Evolutionary conservation across 305 asterid genomes (phyloP).

Genomic region (Nicotiana rustica): DNA sequence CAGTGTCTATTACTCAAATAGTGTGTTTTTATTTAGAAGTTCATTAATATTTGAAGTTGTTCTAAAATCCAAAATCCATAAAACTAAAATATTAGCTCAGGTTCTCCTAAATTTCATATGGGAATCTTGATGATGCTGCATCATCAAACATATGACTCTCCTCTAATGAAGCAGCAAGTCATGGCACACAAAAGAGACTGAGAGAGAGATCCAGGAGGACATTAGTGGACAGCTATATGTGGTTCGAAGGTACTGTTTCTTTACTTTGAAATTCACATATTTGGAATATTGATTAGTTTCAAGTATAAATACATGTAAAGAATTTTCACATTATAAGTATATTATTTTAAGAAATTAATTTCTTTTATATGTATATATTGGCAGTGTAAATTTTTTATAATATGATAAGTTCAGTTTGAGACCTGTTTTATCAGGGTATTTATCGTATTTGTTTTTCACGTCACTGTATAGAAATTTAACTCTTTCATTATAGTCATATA

Average conservation of each 20-base stretch:
- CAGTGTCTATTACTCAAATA: too few species aligned
- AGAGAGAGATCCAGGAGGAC: neutral
- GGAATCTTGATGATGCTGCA: constrained; percentile 50
- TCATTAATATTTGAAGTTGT: too few species aligned
- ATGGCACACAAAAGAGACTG: neutral
- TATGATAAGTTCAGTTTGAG: too few species aligned
- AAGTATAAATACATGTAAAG: neutral
- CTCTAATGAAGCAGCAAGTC: neutral
- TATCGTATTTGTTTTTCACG: neutral
- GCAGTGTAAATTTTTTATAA: too few species aligned
- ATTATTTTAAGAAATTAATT: too few species aligned
- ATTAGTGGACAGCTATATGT: too few species aligned
- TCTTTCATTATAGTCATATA: neutral
- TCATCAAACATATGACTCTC: constrained; percentile 36
- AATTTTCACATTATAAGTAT: too few species aligned
- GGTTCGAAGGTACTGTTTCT: neutral
- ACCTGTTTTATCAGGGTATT: neutral
- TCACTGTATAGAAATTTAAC: neutral
- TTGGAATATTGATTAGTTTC: neutral
- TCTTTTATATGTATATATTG: neutral
- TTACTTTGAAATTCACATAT: neutral
- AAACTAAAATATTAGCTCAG: too few species aligned
- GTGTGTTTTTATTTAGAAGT: too few species aligned
- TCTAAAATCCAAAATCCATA: too few species aligned
- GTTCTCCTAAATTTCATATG: neutral